Conservation (phyloP, 176 grass and related monocot species). For the Oryza glumipatula region DNA sequence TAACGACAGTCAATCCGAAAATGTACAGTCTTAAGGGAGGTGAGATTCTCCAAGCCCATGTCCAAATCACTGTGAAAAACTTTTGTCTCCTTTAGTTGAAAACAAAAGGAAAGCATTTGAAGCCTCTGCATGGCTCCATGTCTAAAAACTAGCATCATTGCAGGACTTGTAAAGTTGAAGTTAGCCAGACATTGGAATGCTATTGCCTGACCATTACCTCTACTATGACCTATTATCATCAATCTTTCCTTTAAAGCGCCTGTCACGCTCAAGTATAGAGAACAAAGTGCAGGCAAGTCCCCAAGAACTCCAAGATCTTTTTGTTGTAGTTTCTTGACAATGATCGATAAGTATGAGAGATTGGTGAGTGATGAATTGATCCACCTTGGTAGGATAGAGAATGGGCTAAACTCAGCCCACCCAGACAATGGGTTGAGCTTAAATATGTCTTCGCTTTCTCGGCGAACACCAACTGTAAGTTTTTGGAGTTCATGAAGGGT, state of each 20-base stretch:
- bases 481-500: neutral
- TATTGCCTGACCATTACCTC: neutral
- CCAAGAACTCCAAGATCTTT: neutral
- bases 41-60: constrained; percentile 13
- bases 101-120: neutral
- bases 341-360: constrained; percentile 6
- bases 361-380: neutral
- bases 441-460: neutral
- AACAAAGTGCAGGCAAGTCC: neutral
- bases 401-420: neutral
- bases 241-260: neutral
- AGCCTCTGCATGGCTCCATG: constrained; percentile 1
- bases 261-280: constrained; percentile 8
- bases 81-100: neutral
- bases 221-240: neutral
- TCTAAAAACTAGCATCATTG: neutral
- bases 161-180: neutral
- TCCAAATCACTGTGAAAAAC: neutral
- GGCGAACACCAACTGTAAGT: neutral
- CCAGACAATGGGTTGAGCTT: no score
- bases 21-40: neutral
- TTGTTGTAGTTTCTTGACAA: neutral
- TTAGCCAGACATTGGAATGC: neutral
- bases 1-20: neutral
- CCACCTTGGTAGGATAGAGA: constrained; percentile 1